phyloP scores from a whole-genome alignment of 2,329 filamentous ascomycete genomes.

The Cladosporium sp. region DNA sequence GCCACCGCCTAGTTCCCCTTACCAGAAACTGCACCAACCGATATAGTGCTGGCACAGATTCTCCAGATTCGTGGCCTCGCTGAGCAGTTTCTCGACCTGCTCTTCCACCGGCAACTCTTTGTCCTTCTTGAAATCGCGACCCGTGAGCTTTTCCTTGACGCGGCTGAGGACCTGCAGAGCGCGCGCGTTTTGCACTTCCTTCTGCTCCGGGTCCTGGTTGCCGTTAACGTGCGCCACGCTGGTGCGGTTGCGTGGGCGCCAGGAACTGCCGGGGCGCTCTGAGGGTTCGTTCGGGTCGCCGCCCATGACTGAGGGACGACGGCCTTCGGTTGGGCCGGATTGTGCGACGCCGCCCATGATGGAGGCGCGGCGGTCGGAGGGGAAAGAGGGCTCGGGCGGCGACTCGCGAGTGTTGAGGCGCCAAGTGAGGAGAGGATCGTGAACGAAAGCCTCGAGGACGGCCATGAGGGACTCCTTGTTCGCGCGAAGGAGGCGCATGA shows the following conservation, averaged over 20 bases:
- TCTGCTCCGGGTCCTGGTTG: conserved; percentile 36
- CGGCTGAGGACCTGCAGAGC: conserved; percentile 87
- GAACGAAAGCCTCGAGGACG: conserved; percentile 97
- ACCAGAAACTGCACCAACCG: conserved; percentile 99
- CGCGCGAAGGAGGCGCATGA: conserved; percentile 92
- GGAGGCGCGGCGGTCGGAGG: conserved; percentile 56
- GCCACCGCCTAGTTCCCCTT: background rate
- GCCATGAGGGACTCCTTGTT: conserved; percentile 99
- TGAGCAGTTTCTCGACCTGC: conserved; percentile 92
- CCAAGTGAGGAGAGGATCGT: conserved; percentile 98
- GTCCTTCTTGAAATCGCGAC: conserved; percentile 80
- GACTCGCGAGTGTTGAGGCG: conserved; percentile 66
- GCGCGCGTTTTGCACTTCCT: conserved; percentile 86
- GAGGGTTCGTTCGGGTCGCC: conserved; percentile 24
- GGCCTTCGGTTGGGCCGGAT: conserved; percentile 21
- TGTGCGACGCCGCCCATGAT: conserved; percentile 48
- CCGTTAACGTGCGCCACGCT: conserved; percentile 31
- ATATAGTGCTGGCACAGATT: conserved; percentile 99
- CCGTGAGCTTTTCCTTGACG: conserved; percentile 93
- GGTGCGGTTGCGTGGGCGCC: conserved; percentile 26
- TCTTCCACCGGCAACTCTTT: conserved; percentile 80
- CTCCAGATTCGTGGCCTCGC: conserved; percentile 93
- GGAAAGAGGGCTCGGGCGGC: conserved; percentile 56
- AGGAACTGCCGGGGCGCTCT: conserved; percentile 26
- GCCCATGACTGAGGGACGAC: conserved; percentile 30